Percentiles rank a stretch among this genome's conserved stretches.
phyloP scores from a whole-genome alignment of 148 eudicot species.

The Fagopyrum tataricum region DNA sequence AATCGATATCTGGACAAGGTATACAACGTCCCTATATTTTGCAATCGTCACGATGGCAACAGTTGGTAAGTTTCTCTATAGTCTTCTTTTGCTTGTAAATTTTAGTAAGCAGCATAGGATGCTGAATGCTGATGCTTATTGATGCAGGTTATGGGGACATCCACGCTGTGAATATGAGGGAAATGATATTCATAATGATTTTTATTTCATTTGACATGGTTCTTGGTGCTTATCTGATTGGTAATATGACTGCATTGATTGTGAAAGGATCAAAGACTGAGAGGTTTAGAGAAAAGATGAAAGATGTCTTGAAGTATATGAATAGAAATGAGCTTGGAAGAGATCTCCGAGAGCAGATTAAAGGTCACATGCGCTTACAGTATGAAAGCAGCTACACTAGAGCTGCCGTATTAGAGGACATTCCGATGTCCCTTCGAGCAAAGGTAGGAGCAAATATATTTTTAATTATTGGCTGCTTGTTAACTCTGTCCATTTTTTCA shows the following conservation, averaged over 20 bases:
- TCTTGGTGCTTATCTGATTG: constrained; percentile 64
- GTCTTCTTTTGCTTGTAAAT: background rate
- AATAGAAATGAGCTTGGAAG: constrained; percentile 50
- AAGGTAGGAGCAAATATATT: constrained; percentile 28
- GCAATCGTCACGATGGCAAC: constrained; percentile 94
- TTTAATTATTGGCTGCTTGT: no score
- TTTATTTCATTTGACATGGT: constrained; percentile 73
- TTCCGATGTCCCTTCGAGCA: constrained; percentile 67
- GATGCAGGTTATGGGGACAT: constrained; percentile 67
- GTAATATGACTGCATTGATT: constrained; percentile 66
- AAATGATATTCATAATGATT: constrained; percentile 70
- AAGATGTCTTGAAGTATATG: constrained; percentile 60
- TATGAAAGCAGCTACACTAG: constrained; percentile 67
- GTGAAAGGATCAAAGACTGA: constrained; percentile 74
- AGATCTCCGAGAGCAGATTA: constrained; percentile 55
- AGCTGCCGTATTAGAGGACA: constrained; percentile 48
- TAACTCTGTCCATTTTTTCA: no score
- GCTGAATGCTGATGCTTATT: no score
- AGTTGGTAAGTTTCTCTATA: constrained; percentile 50
- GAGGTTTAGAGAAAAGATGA: constrained; percentile 59
- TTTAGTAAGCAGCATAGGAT: no score
- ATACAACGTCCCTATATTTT: constrained; percentile 73
- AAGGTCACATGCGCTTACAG: constrained; percentile 58
- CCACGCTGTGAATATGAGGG: constrained; percentile 70
- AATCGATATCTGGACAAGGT: constrained; percentile 70